Evolutionary conservation across 23 red algal genomes (phyloP), one percentile per base, ranked within the genome.

Genomic region (Porphyridium purpureum): DNA sequence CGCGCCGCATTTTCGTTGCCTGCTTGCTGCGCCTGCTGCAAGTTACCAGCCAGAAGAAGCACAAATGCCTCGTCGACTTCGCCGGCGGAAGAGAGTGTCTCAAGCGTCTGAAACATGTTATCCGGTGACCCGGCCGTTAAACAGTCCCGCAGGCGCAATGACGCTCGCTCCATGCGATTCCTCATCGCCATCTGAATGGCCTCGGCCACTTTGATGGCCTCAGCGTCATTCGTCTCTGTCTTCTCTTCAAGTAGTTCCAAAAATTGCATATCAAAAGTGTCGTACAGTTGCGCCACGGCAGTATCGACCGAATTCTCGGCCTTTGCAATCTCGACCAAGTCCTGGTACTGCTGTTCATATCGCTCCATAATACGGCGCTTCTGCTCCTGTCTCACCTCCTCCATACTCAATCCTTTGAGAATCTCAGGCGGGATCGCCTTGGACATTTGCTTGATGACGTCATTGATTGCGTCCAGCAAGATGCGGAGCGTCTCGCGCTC

Each of bases 41-140:
- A 30, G 53, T 98, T 98, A 8, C 69, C 90, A 44, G 66, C 66
- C 31, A 98, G 41, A 19, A 98, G 55, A 15, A 98, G 67, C 42
- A 86, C 36, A 21, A 98, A 86, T 1, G 90, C 80, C 31, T 82
- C 81, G 62, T 98, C 90, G 31, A 98, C 35, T 29, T 72, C 73
- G n/a, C 81, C 81, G 41, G 66, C 62, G 20, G 42, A 33, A 22
- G 56, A 50, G 29, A 98, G 31, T 24, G 35, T 24, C 42, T 67
- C 54, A 24, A 98, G 44, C 42, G 58, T 54, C 5, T 52, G 54
- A 29, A 49, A 59, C 60, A 98, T 86, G 4, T 49, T 76, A 4
- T 48, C 65, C 8, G 74, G 46, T 14, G 42, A 32, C 1, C 80
- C 74, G n/a, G 57, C 70, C 6, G 59, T 55, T 38, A 98, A 46